Evolutionary conservation across 1,284 basidiomycete species (phyloP).

Genomic region (Psilocybe mexicana): DNA sequence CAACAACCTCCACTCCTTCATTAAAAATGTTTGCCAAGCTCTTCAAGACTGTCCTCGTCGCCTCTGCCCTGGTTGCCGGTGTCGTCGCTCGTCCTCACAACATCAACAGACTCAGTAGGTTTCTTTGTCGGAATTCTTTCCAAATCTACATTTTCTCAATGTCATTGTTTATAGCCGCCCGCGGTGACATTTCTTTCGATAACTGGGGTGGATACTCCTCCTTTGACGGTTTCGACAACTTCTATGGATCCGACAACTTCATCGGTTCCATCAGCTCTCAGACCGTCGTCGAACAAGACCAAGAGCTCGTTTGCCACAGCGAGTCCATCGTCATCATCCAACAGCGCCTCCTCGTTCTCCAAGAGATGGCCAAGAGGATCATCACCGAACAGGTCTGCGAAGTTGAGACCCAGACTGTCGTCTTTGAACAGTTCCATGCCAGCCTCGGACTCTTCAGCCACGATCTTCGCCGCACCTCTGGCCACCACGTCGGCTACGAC

Average conservation of each 20-base stretch:
- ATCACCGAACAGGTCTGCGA: conserved; percentile 41
- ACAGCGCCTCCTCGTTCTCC: conserved; percentile 40
- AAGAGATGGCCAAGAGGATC: conserved; percentile 44
- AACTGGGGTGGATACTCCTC: conserved; percentile 37
- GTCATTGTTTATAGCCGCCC: conserved; percentile 4
- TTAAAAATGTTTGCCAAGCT: conserved; percentile 25
- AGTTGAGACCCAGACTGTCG: conserved; percentile 38
- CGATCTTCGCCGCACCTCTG: conserved; percentile 35
- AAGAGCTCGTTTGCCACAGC: conserved; percentile 36
- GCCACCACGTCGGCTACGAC: conserved; percentile 37
- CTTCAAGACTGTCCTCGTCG: conserved; percentile 18
- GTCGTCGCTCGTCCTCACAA: conserved; percentile 17
- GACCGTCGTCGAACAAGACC: conserved; percentile 32
- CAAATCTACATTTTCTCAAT: background rate
- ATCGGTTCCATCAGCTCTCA: conserved; percentile 29
- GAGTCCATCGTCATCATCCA: conserved; percentile 39
- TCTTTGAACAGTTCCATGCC: conserved; percentile 36
- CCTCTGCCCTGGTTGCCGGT: conserved; percentile 21
- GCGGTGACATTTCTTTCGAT: conserved; percentile 27
- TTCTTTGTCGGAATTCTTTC: background rate
- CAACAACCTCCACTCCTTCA: conserved; percentile 1
- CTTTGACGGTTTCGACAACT: conserved; percentile 38
- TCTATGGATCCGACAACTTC: conserved; percentile 42
- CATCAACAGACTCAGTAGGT: conserved; percentile 14
- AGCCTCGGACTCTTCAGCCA: conserved; percentile 34